These are phyloP conservation scores for Lactarius tabidus DNA, from an alignment of 768 basidiomycete genomes.

Conservation along the genomic window DNA sequence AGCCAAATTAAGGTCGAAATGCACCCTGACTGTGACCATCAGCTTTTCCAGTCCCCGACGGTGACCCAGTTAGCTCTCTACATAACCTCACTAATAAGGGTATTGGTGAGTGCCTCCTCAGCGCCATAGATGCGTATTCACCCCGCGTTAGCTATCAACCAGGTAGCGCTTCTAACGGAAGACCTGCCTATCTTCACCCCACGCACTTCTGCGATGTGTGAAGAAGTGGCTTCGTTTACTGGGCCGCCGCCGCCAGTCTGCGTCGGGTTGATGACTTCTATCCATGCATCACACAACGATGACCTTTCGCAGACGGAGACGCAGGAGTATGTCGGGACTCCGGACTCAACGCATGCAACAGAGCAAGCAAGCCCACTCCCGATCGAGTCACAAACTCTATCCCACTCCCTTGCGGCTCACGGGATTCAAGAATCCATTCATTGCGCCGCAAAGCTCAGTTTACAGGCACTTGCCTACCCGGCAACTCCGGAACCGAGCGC, in stretches of 20 bases:
- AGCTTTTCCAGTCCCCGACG: background rate
- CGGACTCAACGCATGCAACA: background rate
- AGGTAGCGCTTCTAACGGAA: constrained; percentile 1
- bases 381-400: background rate
- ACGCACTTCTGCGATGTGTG: background rate
- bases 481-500: background rate
- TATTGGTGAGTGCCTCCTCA: background rate
- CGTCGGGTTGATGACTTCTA: constrained; percentile 4
- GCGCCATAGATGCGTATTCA: background rate
- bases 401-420: background rate
- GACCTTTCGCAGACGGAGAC: background rate
- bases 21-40: background rate
- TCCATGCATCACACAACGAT: constrained; percentile 3
- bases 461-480: background rate
- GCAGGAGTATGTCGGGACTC: background rate
- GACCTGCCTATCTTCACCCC: constrained; percentile 15
- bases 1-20: background rate
- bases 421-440: background rate
- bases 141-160: background rate
- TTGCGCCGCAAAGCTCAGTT: background rate
- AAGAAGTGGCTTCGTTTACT: background rate
- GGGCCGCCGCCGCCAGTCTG: background rate
- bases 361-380: constrained; percentile 6
- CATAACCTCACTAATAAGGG: background rate
- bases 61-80: background rate